These are phyloP conservation scores for Pichia sp. DNA, from an alignment of 1,139 yeast genomes.

Conservation along the genomic window DNA sequence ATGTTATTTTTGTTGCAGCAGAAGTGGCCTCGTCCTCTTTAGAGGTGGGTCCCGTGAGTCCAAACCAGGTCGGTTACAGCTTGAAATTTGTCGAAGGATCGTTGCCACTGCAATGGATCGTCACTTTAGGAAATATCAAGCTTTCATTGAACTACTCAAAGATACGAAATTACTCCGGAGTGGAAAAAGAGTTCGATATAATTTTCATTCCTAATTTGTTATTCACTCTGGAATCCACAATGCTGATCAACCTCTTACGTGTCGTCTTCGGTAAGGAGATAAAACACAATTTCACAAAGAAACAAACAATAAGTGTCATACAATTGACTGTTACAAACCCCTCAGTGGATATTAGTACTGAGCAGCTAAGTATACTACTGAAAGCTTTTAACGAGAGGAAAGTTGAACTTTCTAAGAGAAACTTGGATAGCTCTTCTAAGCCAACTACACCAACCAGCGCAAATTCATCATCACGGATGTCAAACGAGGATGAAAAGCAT, in stretches of 20 bases:
- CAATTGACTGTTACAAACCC: conserved; percentile 24
- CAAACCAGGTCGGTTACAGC: conserved; percentile 56
- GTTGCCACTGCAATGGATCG: conserved; percentile 48
- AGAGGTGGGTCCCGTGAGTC: conserved; percentile 34
- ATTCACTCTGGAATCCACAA: conserved; percentile 51
- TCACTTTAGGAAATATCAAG: conserved; percentile 40
- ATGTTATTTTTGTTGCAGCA: conserved; percentile 33
- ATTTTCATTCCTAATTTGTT: conserved; percentile 50
- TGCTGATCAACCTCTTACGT: conserved; percentile 31
- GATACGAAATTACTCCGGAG: conserved; percentile 18
- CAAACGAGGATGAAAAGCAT: not conserved
- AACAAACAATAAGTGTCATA: conserved; percentile 19
- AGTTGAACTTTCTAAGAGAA: not conserved
- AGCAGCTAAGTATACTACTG: conserved; percentile 24
- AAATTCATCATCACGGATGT: no score
- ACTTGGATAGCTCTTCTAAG: not conserved
- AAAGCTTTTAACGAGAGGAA: conserved; percentile 10
- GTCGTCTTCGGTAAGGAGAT: conserved; percentile 14
- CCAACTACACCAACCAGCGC: not conserved
- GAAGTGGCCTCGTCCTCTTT: conserved; percentile 32
- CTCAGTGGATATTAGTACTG: conserved; percentile 25
- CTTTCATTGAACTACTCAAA: conserved; percentile 36
- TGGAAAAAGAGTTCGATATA: conserved; percentile 35
- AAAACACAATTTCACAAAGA: conserved; percentile 4
- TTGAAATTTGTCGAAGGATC: conserved; percentile 49